These are phyloP conservation scores for Arabis alpina DNA, from an alignment of 345 rosid species.

Conservation along the genomic window DNA sequence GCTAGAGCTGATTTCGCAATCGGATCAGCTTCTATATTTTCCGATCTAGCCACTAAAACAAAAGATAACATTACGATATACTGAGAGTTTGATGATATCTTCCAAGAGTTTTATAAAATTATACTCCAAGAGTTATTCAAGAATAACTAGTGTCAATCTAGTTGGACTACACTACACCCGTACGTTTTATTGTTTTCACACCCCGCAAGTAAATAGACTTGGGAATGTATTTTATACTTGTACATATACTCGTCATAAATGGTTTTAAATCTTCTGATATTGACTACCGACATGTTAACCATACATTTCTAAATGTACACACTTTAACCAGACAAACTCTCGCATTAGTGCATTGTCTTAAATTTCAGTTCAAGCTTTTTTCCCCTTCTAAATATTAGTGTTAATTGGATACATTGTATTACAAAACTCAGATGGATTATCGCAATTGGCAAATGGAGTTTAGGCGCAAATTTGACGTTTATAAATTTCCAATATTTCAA, in stretches of 20 bases:
- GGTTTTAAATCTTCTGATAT: not conserved
- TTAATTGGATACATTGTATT: not conserved
- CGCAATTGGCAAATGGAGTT: not conserved
- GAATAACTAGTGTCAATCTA: no score
- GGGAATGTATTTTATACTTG: not conserved
- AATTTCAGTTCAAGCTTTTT: no score
- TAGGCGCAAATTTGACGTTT: not conserved
- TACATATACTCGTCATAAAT: not conserved
- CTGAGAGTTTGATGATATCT: no score
- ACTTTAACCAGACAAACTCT: no score
- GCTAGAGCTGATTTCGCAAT: no score
- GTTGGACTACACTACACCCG: constrained; percentile 3
- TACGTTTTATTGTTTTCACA: constrained; percentile 13
- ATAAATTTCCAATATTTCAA: not conserved
- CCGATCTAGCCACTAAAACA: no score
- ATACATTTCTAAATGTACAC: not conserved
- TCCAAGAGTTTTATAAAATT: no score
- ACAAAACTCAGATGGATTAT: not conserved
- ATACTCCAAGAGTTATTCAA: no score
- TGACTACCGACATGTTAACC: not conserved
- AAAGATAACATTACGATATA: no score
- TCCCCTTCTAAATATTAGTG: no score
- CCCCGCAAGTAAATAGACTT: not conserved
- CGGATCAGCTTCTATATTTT: no score
- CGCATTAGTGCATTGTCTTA: no score